A percentile compares a stretch with the other conserved stretches of the same genome.
phyloP scores from a whole-genome alignment of 2,329 filamentous ascomycete species.

The Xylaria sp. region DNA sequence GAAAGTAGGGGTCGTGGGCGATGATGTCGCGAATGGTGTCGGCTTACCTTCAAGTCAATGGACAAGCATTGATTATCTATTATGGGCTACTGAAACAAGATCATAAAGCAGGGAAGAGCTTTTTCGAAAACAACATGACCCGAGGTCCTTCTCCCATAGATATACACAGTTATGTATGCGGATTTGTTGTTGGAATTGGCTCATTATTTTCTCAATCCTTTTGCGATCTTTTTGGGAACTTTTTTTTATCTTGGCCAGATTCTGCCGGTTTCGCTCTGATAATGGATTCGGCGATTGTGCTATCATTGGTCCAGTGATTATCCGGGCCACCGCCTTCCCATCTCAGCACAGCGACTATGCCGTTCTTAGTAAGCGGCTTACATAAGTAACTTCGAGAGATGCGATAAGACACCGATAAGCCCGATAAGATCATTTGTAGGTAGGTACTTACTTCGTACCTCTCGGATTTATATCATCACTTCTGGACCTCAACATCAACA shows the following conservation, averaged over 20 bases:
- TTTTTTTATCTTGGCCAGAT: constrained; percentile 10
- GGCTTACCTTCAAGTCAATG: neutral
- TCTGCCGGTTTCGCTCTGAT: constrained; percentile 19
- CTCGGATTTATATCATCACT: neutral
- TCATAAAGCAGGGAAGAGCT: neutral
- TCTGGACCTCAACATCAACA: neutral
- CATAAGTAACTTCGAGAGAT: neutral
- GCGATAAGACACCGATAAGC: no score
- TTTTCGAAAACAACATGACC: neutral
- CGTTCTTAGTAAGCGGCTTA: neutral
- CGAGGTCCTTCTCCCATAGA: neutral
- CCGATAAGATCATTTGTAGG: neutral
- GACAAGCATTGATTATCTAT: neutral
- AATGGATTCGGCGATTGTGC: neutral
- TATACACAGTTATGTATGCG: neutral
- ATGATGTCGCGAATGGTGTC: no score
- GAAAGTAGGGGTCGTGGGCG: no score
- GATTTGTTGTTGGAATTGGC: neutral
- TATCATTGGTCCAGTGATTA: constrained; percentile 18
- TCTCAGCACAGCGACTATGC: neutral
- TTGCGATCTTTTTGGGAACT: neutral
- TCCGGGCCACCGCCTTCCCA: constrained; percentile 27
- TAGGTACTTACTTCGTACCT: neutral
- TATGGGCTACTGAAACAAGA: neutral
- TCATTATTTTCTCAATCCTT: neutral